A percentile compares a stretch with the other conserved stretches of the same genome.
Conservation (phyloP, 306 rosid genomes). For the Inga oerstediana region DNA sequence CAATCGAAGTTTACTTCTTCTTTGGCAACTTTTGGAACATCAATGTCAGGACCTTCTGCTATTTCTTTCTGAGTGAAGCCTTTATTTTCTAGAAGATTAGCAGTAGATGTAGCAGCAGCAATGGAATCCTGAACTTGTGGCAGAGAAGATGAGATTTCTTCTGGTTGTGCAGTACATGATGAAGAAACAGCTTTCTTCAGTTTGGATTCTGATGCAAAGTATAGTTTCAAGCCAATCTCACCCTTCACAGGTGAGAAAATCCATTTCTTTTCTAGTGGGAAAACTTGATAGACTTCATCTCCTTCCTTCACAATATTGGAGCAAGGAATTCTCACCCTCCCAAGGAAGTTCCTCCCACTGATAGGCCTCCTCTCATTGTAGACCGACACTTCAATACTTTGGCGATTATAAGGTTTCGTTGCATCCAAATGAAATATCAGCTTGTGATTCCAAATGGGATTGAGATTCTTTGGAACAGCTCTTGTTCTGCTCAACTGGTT, state of each 20-base stretch:
- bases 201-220: slow-evolving; percentile 46
- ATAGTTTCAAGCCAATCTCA: slow-evolving; percentile 74
- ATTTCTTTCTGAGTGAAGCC: not conserved
- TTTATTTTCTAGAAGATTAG: not conserved
- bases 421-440: slow-evolving; percentile 50
- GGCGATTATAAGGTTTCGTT: slow-evolving; percentile 46
- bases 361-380: slow-evolving; percentile 53
- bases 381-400: slow-evolving; percentile 51
- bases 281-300: slow-evolving; percentile 63
- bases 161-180: slow-evolving; percentile 28
- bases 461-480: slow-evolving; percentile 65
- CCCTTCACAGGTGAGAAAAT: slow-evolving; percentile 70
- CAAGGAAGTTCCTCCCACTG: slow-evolving; percentile 53
- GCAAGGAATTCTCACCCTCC: slow-evolving; percentile 70
- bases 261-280: slow-evolving; percentile 61
- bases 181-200: slow-evolving; percentile 26
- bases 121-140: slow-evolving; percentile 29
- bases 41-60: not conserved
- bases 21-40: not conserved
- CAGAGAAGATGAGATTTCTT: slow-evolving; percentile 37
- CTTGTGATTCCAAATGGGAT: slow-evolving; percentile 68
- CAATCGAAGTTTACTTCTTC: slow-evolving; percentile 19
- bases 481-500: slow-evolving; percentile 62
- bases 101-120: not conserved
- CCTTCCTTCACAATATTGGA: slow-evolving; percentile 65